phyloP scores from a whole-genome alignment of 164 flowering plant species.

The Sextonia rubra region DNA sequence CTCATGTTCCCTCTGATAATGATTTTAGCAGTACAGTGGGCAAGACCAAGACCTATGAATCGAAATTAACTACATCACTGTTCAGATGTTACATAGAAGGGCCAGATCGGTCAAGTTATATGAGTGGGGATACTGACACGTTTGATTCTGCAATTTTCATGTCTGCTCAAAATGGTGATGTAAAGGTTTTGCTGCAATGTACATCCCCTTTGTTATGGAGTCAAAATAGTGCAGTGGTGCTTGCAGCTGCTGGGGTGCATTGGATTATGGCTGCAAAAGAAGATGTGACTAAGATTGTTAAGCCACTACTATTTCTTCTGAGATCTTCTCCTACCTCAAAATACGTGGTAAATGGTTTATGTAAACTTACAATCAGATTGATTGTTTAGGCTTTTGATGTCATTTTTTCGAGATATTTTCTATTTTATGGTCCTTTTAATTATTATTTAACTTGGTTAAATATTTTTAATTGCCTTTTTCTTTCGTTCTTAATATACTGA shows the following conservation, averaged over 20 bases:
- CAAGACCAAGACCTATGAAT: constrained; percentile 14
- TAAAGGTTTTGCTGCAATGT: constrained; percentile 79
- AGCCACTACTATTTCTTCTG: constrained; percentile 78
- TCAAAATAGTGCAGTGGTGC: constrained; percentile 93
- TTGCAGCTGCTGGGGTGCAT: constrained; percentile 94
- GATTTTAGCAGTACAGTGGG: constrained; percentile 14
- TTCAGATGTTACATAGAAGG: constrained; percentile 84
- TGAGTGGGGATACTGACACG: constrained; percentile 24
- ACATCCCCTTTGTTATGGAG: constrained; percentile 96
- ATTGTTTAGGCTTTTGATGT: not conserved
- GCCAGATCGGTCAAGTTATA: constrained; percentile 50
- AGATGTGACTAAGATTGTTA: constrained; percentile 71
- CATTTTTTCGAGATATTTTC: not conserved
- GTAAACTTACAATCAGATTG: not conserved
- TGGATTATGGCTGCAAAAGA: constrained; percentile 89
- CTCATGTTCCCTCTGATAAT: constrained; percentile 17
- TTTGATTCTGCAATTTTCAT: constrained; percentile 35
- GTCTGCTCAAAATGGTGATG: constrained; percentile 50
- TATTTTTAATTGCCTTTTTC: not conserved
- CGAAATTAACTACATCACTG: constrained; percentile 46
- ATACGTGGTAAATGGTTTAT: constrained; percentile 62
- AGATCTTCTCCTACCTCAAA: constrained; percentile 78
- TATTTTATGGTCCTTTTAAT: not conserved
- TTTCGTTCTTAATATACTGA: no score
- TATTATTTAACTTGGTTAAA: not conserved